These are phyloP conservation scores for Podospora pseudopauciseta DNA, from an alignment of 495 filamentous ascomycete genomes.

Conservation along the genomic window DNA sequence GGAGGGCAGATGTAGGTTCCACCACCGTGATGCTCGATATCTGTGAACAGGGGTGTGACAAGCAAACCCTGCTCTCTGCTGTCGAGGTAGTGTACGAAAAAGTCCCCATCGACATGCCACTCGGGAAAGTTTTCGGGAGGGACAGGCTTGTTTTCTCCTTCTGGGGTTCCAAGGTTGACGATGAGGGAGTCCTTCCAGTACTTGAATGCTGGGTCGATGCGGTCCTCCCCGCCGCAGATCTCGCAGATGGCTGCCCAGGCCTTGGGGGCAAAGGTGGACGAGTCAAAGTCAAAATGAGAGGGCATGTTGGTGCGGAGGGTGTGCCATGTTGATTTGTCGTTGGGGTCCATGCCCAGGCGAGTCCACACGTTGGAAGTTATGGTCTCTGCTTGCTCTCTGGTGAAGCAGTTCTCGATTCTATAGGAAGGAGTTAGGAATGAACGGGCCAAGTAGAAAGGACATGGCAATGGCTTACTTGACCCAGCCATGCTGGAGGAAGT, in stretches of 20 bases:
- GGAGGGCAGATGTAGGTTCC: conserved; percentile 65
- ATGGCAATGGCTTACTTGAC: conserved; percentile 40
- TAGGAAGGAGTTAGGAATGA: neutral
- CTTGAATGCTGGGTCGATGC: conserved; percentile 47
- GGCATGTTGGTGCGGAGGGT: conserved; percentile 65
- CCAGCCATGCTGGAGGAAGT: conserved; percentile 65
- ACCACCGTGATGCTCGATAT: conserved; percentile 59
- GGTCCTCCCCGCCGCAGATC: conserved; percentile 63
- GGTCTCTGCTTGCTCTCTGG: conserved; percentile 53
- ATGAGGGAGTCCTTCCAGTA: conserved; percentile 68
- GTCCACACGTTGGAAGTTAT: conserved; percentile 62
- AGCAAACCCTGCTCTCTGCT: conserved; percentile 68
- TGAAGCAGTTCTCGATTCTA: conserved; percentile 48
- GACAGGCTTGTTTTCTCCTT: conserved; percentile 49
- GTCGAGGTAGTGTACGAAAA: conserved; percentile 73
- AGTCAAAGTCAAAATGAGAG: conserved; percentile 49
- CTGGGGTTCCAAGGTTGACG: conserved; percentile 64
- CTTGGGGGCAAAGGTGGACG: conserved; percentile 59
- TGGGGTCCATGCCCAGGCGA: conserved; percentile 61
- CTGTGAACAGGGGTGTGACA: conserved; percentile 66
- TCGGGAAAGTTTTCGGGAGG: conserved; percentile 49
- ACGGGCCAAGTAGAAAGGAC: neutral
- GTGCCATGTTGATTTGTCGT: conserved; percentile 66
- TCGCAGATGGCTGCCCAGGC: conserved; percentile 69
- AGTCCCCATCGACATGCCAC: conserved; percentile 78